Evolutionary conservation across 2,329 filamentous ascomycete genomes (phyloP), one percentile per base, ranked within the genome.

Genomic region (Zymoseptoria passerinii): DNA sequence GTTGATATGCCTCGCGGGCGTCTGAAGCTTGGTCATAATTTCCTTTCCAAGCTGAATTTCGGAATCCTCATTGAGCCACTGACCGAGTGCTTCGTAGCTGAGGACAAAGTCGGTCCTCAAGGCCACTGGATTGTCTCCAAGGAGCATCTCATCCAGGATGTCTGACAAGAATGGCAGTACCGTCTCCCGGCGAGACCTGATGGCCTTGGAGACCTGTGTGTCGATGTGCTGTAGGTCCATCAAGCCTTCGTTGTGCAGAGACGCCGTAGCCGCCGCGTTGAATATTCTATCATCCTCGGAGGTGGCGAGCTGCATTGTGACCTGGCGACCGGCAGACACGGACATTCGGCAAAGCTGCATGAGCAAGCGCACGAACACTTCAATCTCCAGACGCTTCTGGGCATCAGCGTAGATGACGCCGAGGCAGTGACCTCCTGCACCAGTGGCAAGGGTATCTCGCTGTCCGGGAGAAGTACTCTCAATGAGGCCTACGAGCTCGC

Each of bases 81-180:
- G 77, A 76, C 88, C 92, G 48, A 94, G 85, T 52, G 85, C 87
- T 64, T 92, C 87, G 56, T 96, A 80, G 58, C 90, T 95, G 61
- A 84, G 82, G 6, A 90, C 86, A 68, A 96, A 95, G 74, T 97
- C 91, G 1, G 91, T 86, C 66, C 90, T 88, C 52, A 96, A 77
- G 1, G 88, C 88, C 48, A 87, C 82, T 0, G 90, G 89, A 50
- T 86, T 84, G 52, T 91, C 89, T 65, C 84, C 89, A 53, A 95
- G 81, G 8, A 96, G 77, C 0, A 92, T 83, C 50, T 90, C 83
- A 64, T 94, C 88, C 63, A 96, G 79, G 50, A 96, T 78, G 50
- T 86, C 85, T 54, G 87, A 84, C n/a, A 97, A 80, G 70, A 95
- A 88, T 58, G 90, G 84, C 2, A 96, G 76, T 1, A 88, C 89